A percentile compares a stretch with the other conserved stretches of the same genome.
phyloP scores from a whole-genome alignment of 176 grass and related monocot genomes.

The Bonia amplexicaulis region DNA sequence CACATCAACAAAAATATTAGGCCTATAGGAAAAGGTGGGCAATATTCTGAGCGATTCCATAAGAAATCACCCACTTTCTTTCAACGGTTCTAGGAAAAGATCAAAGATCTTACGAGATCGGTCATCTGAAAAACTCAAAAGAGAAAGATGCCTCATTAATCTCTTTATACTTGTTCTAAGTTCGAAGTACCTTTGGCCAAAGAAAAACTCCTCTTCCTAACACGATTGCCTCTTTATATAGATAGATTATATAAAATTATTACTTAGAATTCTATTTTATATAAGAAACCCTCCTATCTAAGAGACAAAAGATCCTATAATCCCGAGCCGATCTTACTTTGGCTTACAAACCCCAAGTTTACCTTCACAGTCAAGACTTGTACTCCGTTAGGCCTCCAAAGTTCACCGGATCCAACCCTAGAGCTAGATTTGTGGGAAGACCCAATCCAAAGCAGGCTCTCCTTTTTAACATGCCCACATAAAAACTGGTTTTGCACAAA shows the following conservation, averaged over 20 bases:
- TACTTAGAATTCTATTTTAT: too few species aligned
- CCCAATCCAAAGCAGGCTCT: neutral
- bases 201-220: too few species aligned
- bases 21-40: accelerated
- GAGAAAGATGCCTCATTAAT: neutral
- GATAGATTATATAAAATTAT: too few species aligned
- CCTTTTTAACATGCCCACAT: neutral
- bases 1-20: neutral
- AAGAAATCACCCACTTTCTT: too few species aligned
- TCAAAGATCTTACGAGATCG: neutral
- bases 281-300: too few species aligned
- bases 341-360: too few species aligned
- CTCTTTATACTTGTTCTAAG: neutral
- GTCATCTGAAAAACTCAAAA: neutral
- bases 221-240: too few species aligned
- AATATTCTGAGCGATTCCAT: too few species aligned
- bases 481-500: neutral
- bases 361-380: neutral
- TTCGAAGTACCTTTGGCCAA: too few species aligned
- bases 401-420: neutral
- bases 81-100: neutral
- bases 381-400: neutral
- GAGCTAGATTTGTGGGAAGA: too few species aligned
- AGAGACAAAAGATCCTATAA: too few species aligned
- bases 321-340: too few species aligned